Conservation (phyloP, 2,329 filamentous ascomycete genomes). For the Clonostachys byssicola region DNA sequence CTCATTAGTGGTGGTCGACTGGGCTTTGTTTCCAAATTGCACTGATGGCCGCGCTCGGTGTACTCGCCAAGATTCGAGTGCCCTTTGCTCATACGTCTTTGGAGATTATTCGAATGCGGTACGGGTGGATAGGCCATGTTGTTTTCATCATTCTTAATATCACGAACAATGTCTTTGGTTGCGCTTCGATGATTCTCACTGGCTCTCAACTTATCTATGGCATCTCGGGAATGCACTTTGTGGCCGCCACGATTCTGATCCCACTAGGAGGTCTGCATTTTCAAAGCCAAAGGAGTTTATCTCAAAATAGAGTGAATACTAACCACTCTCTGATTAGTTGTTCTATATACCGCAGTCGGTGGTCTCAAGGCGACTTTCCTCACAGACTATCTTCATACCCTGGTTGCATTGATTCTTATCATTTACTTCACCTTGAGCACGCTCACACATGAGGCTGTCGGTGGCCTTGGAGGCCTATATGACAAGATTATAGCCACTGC, state of each 20-base stretch:
- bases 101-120: slow-evolving; percentile 72
- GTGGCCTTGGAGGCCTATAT: slow-evolving; percentile 69
- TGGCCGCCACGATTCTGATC: neutral
- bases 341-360: slow-evolving; percentile 67
- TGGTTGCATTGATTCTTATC: slow-evolving; percentile 74
- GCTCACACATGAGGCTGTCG: slow-evolving; percentile 62
- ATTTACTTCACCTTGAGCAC: slow-evolving; percentile 72
- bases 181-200: neutral
- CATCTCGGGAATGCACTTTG: neutral
- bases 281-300: slow-evolving; percentile 59
- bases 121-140: slow-evolving; percentile 61
- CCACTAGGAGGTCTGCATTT: neutral
- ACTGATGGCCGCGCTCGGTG: slow-evolving; percentile 79
- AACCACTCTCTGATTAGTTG: slow-evolving; percentile 13
- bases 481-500: slow-evolving; percentile 67
- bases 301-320: slow-evolving; percentile 57
- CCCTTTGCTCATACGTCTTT: slow-evolving; percentile 77
- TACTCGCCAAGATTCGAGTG: slow-evolving; percentile 75
- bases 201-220: neutral
- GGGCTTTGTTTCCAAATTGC: slow-evolving; percentile 58
- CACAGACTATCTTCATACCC: slow-evolving; percentile 76
- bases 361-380: slow-evolving; percentile 80
- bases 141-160: slow-evolving; percentile 75
- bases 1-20: neutral
- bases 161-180: slow-evolving; percentile 48